Conservation (phyloP, 2,329 filamentous ascomycete genomes). For the Clonostachys chloroleuca region DNA sequence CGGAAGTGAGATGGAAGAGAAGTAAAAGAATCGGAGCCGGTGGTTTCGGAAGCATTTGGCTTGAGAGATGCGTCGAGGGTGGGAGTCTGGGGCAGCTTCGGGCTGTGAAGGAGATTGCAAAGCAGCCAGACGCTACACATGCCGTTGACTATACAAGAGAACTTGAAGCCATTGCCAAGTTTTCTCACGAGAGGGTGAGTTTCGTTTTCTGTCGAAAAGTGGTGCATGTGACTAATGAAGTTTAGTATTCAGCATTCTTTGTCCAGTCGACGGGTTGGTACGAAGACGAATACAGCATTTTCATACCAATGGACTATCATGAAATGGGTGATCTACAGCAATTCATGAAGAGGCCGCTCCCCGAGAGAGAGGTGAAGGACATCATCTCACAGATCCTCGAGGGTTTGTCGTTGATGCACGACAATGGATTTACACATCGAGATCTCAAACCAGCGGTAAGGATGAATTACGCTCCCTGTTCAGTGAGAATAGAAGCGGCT, state of each 20-base stretch:
- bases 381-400: constrained; percentile 2
- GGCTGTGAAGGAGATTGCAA: background rate
- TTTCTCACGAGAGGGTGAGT: constrained; percentile 1
- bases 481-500: background rate
- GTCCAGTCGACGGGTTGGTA: constrained; percentile 4
- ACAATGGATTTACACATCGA: constrained; percentile 3
- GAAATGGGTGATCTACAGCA: constrained; percentile 3
- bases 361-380: background rate
- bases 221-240: background rate
- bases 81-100: background rate
- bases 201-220: background rate
- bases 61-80: no score
- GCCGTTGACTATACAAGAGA: background rate
- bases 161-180: constrained; percentile 1
- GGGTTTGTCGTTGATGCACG: constrained; percentile 5
- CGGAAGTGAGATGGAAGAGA: no score
- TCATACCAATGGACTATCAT: constrained; percentile 6
- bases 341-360: constrained; percentile 2
- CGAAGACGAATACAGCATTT: constrained; percentile 1
- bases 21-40: no score
- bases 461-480: background rate
- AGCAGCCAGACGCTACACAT: background rate
- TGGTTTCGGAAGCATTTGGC: no score
- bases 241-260: constrained; percentile 4
- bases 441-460: constrained; percentile 4